Evolutionary conservation across 768 basidiomycete genomes (phyloP), one percentile per base, ranked within the genome.

Genomic region (Boletus patriciae): DNA sequence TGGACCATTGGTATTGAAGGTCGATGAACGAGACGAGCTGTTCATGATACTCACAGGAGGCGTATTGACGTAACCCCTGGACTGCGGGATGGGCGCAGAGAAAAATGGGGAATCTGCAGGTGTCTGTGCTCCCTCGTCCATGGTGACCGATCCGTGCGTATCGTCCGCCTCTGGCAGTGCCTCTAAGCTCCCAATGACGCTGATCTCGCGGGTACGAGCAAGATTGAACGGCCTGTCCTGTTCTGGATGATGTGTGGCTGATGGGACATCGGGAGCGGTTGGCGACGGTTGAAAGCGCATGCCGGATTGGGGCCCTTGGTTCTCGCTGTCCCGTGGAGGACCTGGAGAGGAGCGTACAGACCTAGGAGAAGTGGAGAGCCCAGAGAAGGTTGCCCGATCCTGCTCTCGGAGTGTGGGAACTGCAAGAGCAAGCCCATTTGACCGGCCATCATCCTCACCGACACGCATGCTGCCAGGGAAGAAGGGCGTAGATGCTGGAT

Each of bases 401-500:
- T 74, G 75, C 41, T 74, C 76, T 55, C 75, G 79, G 67, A 76
- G 76, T 58, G 75, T 69, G 62, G 78, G 77, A 69, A 78, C 78
- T 47, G 72, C 71, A 64, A 82, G 80, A 52, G 74, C 73, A 43
- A 81, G 70, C 57, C 74, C 75, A 64, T 69, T 72, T 47, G 71
- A 67, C 46, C 53, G 42, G 12, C 73, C 76, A 52, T 86, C 85
- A 56, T 86, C 84, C 54, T 85, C 85, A 64, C 68, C 76, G 62
- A 77, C 67, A 61, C 84, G 83, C 63, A 83, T 68, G 52, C 54
- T 65, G 52, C 87, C 87, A 59, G 90, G 90, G 71, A 90, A 90
- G 81, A 92, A 92, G 49, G 90, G 90, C 70, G 85, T 85, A 56
- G 90, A 92, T 59, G 88, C 80, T 61, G 90, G 89, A 73, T 92